Evolutionary conservation across 805 yeast species (phyloP).

Genomic region (Lipomyces chichibuensis): DNA sequence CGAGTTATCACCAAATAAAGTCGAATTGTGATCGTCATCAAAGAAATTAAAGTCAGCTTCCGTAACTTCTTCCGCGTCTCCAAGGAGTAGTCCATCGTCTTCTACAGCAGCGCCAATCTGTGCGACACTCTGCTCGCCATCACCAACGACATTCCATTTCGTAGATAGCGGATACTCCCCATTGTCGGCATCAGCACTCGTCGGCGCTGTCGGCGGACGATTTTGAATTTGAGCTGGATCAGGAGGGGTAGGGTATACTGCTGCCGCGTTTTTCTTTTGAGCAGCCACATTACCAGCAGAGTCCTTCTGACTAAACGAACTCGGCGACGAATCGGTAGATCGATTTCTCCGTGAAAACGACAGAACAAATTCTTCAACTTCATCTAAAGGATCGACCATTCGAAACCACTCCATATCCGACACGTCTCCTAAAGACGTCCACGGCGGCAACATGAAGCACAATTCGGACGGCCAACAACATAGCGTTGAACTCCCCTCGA

Average conservation of each 20-base stretch:
- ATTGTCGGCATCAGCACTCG: slow-evolving; percentile 7
- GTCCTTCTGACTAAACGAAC: slow-evolving; percentile 1
- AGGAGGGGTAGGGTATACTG: slow-evolving; percentile 45
- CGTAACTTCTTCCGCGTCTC: slow-evolving; percentile 46
- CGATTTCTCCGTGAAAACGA: slow-evolving; percentile 15
- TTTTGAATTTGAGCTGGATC: slow-evolving; percentile 38
- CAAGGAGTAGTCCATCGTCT: slow-evolving; percentile 38
- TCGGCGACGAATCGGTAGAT: slow-evolving; percentile 16
- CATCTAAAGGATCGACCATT: slow-evolving; percentile 35
- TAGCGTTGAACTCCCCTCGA: slow-evolving; percentile 23
- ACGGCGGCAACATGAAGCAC: slow-evolving; percentile 30
- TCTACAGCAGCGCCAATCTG: background rate
- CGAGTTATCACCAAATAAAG: slow-evolving; percentile 29
- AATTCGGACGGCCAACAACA: slow-evolving; percentile 40
- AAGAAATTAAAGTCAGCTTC: slow-evolving; percentile 50
- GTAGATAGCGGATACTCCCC: slow-evolving; percentile 15
- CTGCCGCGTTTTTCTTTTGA: slow-evolving; percentile 21
- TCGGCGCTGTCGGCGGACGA: slow-evolving; percentile 14
- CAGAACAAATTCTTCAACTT: slow-evolving; percentile 30
- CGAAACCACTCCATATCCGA: slow-evolving; percentile 35
- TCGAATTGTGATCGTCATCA: slow-evolving; percentile 39
- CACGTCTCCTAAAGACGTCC: slow-evolving; percentile 9
- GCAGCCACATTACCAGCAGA: background rate
- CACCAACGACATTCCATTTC: slow-evolving; percentile 21
- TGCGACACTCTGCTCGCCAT: slow-evolving; percentile 4